A percentile compares a stretch with the other conserved stretches of the same genome.
Conservation (phyloP, 2,329 filamentous ascomycete species). For the Trichoderma oligosporum region DNA sequence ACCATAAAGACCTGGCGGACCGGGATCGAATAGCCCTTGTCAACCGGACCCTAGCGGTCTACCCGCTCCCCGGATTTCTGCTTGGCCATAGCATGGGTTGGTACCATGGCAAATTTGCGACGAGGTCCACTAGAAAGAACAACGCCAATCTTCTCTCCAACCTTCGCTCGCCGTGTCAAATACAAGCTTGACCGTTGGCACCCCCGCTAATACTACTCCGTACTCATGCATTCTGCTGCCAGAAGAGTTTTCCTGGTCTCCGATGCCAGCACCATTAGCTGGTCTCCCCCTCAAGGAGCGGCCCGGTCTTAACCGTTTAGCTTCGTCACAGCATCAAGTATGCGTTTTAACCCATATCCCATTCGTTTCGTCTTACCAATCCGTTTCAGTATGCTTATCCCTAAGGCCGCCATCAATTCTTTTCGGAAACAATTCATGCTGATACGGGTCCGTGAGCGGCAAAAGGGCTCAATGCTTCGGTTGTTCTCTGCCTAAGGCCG, state of each 20-base stretch:
- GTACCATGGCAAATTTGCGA: constrained; percentile 18
- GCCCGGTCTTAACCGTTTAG: neutral
- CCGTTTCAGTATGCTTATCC: constrained; percentile 10
- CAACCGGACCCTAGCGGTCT: constrained; percentile 26
- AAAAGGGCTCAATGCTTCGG: constrained; percentile 17
- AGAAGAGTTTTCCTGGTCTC: neutral
- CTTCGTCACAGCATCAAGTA: neutral
- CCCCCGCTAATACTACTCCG: too few species aligned
- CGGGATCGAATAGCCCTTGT: constrained; percentile 29
- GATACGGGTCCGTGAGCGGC: neutral
- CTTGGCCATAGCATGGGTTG: constrained; percentile 19
- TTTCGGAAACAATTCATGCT: constrained; percentile 1
- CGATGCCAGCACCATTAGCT: neutral
- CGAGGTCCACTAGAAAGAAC: constrained; percentile 11
- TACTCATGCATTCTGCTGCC: too few species aligned
- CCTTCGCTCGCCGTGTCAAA: neutral
- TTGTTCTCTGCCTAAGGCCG: constrained; percentile 14
- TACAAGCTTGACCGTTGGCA: neutral
- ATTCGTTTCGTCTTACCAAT: constrained; percentile 3
- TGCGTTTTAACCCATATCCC: neutral
- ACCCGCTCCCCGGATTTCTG: constrained; percentile 33
- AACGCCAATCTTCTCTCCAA: constrained; percentile 10
- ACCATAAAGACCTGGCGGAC: constrained; percentile 26
- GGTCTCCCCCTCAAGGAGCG: neutral
- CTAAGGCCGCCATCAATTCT: neutral